These are phyloP conservation scores for Daucus carota DNA, from an alignment of 129 eudicot species.

Conservation along the genomic window DNA sequence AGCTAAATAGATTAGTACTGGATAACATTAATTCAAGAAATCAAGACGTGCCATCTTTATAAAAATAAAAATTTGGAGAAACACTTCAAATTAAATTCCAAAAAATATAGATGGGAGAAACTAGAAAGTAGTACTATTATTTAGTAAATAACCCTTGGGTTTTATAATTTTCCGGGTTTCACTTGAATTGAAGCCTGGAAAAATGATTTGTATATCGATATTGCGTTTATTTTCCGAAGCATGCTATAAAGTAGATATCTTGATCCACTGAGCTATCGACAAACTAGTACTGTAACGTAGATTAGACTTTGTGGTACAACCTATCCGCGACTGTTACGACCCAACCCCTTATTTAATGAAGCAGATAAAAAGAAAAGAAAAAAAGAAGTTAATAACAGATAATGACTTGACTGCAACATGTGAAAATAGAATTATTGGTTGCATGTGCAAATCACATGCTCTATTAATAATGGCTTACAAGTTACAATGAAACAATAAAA, in stretches of 20 bases:
- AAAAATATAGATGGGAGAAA: too few species aligned
- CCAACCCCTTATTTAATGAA: neutral
- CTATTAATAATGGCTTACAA: neutral
- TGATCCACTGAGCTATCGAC: neutral
- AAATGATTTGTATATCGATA: too few species aligned
- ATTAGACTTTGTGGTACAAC: neutral
- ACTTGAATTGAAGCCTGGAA: too few species aligned
- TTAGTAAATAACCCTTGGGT: too few species aligned
- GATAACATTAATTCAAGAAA: too few species aligned
- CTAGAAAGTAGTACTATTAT: too few species aligned
- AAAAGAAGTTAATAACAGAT: neutral
- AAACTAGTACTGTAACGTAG: neutral
- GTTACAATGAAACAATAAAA: neutral
- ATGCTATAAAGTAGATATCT: neutral
- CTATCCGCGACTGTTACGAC: neutral
- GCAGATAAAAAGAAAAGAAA: neutral
- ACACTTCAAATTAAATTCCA: too few species aligned
- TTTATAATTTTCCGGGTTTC: too few species aligned
- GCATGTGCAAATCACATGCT: conserved; percentile 8
- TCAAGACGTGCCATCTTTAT: too few species aligned
- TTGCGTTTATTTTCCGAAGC: neutral
- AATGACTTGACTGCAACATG: neutral
- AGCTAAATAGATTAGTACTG: too few species aligned
- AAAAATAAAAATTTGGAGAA: too few species aligned
- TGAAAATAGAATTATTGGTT: neutral